Base-by-base conservation (phyloP, 2,329 filamentous ascomycete species). In the Neofusicoccum cordaticola region DNA sequence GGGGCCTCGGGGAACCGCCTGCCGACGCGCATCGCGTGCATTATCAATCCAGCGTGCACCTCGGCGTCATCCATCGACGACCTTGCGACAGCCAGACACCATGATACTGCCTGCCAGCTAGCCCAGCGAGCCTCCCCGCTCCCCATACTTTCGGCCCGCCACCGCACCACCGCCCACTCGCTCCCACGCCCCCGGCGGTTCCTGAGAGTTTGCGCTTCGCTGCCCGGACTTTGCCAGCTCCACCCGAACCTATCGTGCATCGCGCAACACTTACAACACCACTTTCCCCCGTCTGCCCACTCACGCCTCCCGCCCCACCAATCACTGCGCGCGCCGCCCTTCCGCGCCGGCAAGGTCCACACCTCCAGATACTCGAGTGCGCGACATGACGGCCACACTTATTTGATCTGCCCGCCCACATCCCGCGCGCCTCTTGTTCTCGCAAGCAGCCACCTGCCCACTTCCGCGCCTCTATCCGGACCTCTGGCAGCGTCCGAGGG, bases 1-100 rank as follows among this genome's bases (percentile, higher is more conserved):
- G 42, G 56, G 15, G 4, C 22, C 9, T 60, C 56, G 56, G 56
- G 31, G 56, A 37, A 47, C 56, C n/a, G 56, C 56, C 13, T 35
- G 56, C 56, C 56, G 56, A 45, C 31, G 22, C 56, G 27, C 34
- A 58, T 31, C 27, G 27, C 37, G 9, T 31, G 53, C 39, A 57
- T 60, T 60, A 60, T 60, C 56, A 60, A 47, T 60, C 56, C 56
- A 12, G 19, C 17, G 42, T n/a, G 44, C 53, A 44, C 53, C 53
- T 44, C 41, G 41, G 53, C 56, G 56, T 60, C 56, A 60, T 60
- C 35, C 56, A 60, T 37, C 41, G 27, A 12, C 39, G 19, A 15
- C 27, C 15, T 11, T 1, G 42, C 27, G 22, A 12, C 22, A 5
- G 9, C 37, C 15, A 17, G 52, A 12, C 42, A 60, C 19, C 53